Evolutionary conservation across 805 yeast species (phyloP).

Genomic region (Wickerhamiella dianesei): DNA sequence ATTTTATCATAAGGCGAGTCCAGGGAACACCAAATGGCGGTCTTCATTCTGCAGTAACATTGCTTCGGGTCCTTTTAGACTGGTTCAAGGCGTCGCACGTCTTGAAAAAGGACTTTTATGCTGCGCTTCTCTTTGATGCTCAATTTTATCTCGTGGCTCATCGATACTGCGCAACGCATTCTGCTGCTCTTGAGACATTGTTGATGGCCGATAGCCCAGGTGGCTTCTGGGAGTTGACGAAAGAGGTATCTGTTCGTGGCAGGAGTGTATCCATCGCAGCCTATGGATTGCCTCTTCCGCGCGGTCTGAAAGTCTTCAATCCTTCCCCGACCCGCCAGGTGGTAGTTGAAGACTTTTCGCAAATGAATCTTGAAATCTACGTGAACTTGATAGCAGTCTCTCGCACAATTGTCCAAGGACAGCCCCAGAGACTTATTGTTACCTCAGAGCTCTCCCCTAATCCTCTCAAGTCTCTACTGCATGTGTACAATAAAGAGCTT

Average conservation of each 20-base stretch:
- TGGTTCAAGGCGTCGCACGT: constrained; percentile 77
- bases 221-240: constrained; percentile 4
- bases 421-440: constrained; percentile 59
- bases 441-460: constrained; percentile 50
- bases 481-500: constrained; percentile 47
- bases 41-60: constrained; percentile 12
- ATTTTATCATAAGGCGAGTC: constrained; percentile 32
- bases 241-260: background rate
- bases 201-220: constrained; percentile 5
- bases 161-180: constrained; percentile 22
- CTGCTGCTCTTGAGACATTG: constrained; percentile 11
- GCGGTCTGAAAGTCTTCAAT: background rate
- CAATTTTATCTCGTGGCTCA: constrained; percentile 35
- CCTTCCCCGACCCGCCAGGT: constrained; percentile 2
- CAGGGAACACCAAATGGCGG: constrained; percentile 10
- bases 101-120: constrained; percentile 61
- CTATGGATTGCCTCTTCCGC: background rate
- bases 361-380: constrained; percentile 21
- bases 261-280: background rate
- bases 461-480: constrained; percentile 40
- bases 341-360: constrained; percentile 10
- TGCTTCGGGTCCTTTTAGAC: constrained; percentile 32
- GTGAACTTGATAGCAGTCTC: constrained; percentile 41
- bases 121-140: constrained; percentile 61
- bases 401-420: constrained; percentile 47